Evolutionary conservation across 1,284 basidiomycete genomes (phyloP).

Genomic region (Cryptococcus maquisensis): DNA sequence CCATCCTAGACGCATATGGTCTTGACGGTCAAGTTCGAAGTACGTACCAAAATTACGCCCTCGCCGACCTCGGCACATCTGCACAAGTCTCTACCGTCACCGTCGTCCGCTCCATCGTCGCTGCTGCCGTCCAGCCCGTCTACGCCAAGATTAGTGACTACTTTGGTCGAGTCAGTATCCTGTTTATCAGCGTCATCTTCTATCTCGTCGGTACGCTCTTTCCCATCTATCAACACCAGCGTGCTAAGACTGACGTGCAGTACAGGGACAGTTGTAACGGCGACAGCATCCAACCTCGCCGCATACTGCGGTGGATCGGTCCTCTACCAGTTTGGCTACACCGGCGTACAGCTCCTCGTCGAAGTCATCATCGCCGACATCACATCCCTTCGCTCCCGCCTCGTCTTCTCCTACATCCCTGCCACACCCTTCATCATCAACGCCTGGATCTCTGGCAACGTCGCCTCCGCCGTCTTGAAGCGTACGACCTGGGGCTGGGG

Average conservation of each 20-base stretch:
- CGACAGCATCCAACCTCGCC: slow-evolving; percentile 34
- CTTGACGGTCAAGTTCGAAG: slow-evolving; percentile 45
- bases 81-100: slow-evolving; percentile 42
- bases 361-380: slow-evolving; percentile 51
- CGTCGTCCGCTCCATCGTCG: slow-evolving; percentile 38
- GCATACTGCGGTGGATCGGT: slow-evolving; percentile 46
- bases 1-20: slow-evolving; percentile 26
- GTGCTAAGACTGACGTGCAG: neutral
- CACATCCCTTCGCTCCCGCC: slow-evolving; percentile 47
- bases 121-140: slow-evolving; percentile 38
- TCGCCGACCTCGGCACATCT: slow-evolving; percentile 17
- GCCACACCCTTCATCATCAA: slow-evolving; percentile 49
- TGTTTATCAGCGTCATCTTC: slow-evolving; percentile 43
- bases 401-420: slow-evolving; percentile 50
- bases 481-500: slow-evolving; percentile 43
- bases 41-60: slow-evolving; percentile 23
- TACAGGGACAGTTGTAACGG: slow-evolving; percentile 45
- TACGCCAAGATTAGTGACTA: slow-evolving; percentile 44
- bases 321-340: slow-evolving; percentile 42
- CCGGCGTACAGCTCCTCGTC: slow-evolving; percentile 31
- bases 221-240: neutral
- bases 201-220: slow-evolving; percentile 36
- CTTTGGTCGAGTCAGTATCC: slow-evolving; percentile 47
- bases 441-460: slow-evolving; percentile 47
- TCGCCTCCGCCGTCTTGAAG: slow-evolving; percentile 36